Conservation (phyloP, 2,329 filamentous ascomycete genomes). For the Fusarium lyarnte region DNA sequence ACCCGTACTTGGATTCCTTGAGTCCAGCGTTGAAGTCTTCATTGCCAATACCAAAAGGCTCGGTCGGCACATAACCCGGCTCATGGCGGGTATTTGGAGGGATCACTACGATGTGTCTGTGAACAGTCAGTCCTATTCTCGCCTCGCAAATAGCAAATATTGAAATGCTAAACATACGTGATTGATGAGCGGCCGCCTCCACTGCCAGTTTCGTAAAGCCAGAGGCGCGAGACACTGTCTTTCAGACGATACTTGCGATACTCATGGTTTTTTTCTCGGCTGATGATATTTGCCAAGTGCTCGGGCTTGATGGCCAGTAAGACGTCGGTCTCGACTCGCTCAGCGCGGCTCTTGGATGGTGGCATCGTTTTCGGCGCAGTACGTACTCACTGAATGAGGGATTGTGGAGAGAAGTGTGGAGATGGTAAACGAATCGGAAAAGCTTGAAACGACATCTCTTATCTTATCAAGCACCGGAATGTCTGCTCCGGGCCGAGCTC, state of each 20-base stretch:
- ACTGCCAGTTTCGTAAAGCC: constrained; percentile 40
- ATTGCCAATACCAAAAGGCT: constrained; percentile 44
- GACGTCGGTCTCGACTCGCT: constrained; percentile 15
- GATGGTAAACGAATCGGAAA: not conserved
- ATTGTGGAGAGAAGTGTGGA: not conserved
- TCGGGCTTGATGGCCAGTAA: constrained; percentile 37
- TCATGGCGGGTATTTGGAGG: constrained; percentile 3
- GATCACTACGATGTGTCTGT: constrained; percentile 24
- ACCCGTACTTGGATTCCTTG: constrained; percentile 42
- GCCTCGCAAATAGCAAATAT: not conserved
- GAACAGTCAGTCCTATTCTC: not conserved
- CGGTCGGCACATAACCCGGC: constrained; percentile 29
- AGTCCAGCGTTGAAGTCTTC: constrained; percentile 43
- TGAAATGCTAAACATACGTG: constrained; percentile 27
- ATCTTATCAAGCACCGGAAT: not conserved
- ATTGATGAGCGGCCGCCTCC: constrained; percentile 32
- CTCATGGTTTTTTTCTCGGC: constrained; percentile 41
- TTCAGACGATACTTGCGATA: constrained; percentile 41
- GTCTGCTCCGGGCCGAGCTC: not conserved
- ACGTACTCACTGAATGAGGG: not conserved
- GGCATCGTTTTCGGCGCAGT: not conserved
- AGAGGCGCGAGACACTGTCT: constrained; percentile 37
- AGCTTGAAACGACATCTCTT: not conserved
- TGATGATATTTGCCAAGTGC: constrained; percentile 36
- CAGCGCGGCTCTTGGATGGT: not conserved